A percentile compares a stretch with the other conserved stretches of the same genome.
phyloP scores from a whole-genome alignment of 202 grass and related monocot genomes.

The Miscanthus sacchariflorus region DNA sequence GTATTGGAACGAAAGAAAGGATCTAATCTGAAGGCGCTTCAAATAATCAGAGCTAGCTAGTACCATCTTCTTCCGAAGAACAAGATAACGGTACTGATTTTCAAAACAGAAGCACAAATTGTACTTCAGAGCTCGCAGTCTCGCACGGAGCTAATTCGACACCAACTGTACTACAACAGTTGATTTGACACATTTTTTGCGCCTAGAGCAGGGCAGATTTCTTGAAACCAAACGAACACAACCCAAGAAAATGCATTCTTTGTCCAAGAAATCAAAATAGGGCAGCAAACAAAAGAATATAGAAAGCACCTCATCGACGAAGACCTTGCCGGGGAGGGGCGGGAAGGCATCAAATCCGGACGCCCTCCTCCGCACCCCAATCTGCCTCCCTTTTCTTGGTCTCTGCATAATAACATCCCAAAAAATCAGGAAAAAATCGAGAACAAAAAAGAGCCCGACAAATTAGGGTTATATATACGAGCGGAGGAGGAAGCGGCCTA shows the following conservation, averaged over 20 bases:
- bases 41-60: not conserved
- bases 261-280: constrained; percentile 7
- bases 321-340: constrained; percentile 59
- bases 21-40: not conserved
- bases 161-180: not conserved
- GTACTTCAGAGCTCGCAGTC: not conserved
- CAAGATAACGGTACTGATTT: not conserved
- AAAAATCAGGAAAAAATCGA: constrained; percentile 15
- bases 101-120: not conserved
- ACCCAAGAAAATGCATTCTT: constrained; percentile 23
- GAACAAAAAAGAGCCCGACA: not conserved
- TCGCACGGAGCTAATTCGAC: not conserved
- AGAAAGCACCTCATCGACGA: constrained; percentile 68
- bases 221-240: constrained; percentile 1
- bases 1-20: constrained; percentile 11
- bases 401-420: constrained; percentile 34
- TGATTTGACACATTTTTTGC: constrained; percentile 2
- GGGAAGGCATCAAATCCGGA: constrained; percentile 66
- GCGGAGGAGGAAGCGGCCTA: constrained; percentile 4
- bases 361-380: constrained; percentile 53
- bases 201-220: not conserved
- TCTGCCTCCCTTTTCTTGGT: constrained; percentile 37
- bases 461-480: not conserved
- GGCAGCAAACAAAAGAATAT: not conserved
- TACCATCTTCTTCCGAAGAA: not conserved